These are phyloP conservation scores for Camillea tinctor DNA, from an alignment of 2,329 filamentous ascomycete species.

Conservation along the genomic window DNA sequence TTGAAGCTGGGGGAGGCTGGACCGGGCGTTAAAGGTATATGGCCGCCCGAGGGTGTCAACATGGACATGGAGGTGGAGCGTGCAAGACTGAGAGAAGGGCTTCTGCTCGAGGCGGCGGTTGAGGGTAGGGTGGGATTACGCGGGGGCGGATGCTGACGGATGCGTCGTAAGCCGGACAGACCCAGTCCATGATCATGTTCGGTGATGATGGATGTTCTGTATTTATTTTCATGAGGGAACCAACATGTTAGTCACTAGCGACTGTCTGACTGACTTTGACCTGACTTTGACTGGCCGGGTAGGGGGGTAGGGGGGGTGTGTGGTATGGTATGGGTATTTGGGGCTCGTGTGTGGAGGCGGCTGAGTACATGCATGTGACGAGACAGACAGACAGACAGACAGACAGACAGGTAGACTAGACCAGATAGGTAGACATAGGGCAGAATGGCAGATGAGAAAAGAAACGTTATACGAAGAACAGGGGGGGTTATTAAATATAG, in stretches of 20 bases:
- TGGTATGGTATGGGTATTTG: not conserved
- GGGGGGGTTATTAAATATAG: not conserved
- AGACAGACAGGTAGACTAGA: too few species aligned
- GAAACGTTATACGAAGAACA: not conserved
- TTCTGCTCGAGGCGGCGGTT: conserved; percentile 62
- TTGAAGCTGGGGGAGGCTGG: conserved; percentile 73
- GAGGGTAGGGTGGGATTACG: conserved; percentile 64
- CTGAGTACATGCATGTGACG: conserved; percentile 9
- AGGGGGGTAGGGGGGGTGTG: not conserved
- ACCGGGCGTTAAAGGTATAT: conserved; percentile 56
- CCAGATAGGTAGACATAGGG: too few species aligned
- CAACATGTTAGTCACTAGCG: conserved; percentile 24
- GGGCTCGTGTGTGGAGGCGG: conserved; percentile 18
- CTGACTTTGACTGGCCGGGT: too few species aligned
- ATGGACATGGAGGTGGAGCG: conserved; percentile 71
- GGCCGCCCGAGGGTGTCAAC: conserved; percentile 57
- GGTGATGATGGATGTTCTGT: conserved; percentile 75
- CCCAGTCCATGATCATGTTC: conserved; percentile 88
- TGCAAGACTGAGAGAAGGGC: conserved; percentile 56
- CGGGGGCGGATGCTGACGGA: conserved; percentile 78
- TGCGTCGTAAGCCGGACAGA: conserved; percentile 83
- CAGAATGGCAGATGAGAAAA: conserved; percentile 3
- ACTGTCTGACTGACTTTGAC: conserved; percentile 8
- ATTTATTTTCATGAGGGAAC: conserved; percentile 19
- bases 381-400: too few species aligned